A percentile compares a stretch with the other conserved stretches of the same genome.
Conservation (phyloP, 2,329 filamentous ascomycete species). For the Amauroascus verrucosus region DNA sequence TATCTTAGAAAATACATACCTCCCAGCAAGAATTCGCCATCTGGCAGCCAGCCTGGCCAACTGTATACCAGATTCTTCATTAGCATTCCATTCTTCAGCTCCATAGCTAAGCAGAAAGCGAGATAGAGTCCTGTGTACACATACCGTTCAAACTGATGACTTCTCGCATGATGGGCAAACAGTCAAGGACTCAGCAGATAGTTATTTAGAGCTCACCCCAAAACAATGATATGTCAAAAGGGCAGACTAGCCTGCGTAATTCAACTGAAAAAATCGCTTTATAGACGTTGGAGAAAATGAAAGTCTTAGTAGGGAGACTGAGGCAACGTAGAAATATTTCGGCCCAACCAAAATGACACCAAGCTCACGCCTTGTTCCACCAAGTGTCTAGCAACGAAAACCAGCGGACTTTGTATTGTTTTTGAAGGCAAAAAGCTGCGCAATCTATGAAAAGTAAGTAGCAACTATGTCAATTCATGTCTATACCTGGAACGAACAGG, state of each 20-base stretch:
- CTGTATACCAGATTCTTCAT: conserved; percentile 41
- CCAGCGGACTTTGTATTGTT: neutral
- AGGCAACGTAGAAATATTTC: conserved; percentile 6
- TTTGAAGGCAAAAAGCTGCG: neutral
- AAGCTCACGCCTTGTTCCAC: neutral
- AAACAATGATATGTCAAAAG: neutral
- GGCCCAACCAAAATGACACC: conserved; percentile 6
- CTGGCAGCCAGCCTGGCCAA: conserved; percentile 99
- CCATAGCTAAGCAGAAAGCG: neutral
- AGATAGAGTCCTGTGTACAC: conserved; percentile 24
- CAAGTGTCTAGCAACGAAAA: neutral
- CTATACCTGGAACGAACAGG: no score
- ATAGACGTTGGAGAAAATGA: neutral
- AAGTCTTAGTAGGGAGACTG: neutral
- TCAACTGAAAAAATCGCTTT: neutral
- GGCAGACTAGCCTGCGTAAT: neutral
- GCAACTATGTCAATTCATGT: no score
- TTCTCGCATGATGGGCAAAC: conserved; percentile 65
- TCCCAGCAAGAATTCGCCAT: conserved; percentile 99
- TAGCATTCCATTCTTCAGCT: conserved; percentile 15
- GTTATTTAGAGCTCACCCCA: neutral
- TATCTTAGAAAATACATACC: conserved; percentile 52
- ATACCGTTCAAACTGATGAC: conserved; percentile 98
- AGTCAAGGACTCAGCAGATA: neutral
- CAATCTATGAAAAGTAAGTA: neutral